Base-by-base conservation (phyloP, 2,329 filamentous ascomycete genomes). In the Cladosporium austrohemisphaericum region DNA sequence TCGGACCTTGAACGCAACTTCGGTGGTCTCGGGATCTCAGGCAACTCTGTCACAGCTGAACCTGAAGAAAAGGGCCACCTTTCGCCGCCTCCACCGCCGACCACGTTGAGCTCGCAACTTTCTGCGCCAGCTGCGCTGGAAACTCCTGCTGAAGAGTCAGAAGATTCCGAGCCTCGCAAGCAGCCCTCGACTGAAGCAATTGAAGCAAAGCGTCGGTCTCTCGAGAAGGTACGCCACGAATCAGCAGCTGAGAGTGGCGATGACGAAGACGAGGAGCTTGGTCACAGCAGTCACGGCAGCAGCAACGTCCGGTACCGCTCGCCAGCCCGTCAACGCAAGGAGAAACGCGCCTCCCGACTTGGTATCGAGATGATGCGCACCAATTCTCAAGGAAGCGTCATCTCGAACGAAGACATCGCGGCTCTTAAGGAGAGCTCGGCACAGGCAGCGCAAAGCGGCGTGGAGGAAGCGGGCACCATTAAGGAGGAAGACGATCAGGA, bases 291-390 rank as follows among this genome's bases (percentile, higher is more conserved):
- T 13, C 23, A 20, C 18, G 31, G 36, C 19, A 40, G 35, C 28
- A 70, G 68, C 52, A 22, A 36, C 41, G 41, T 51, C 8, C 51
- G 51, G 18, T 45, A 48, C 28, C 47, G 38, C 36, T 46, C 44
- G 16, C 51, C 53, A 3, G 35, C 48, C 5, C 33, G 36, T 11
- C 70, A 67, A 52, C 62, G 68, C 13, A 63, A 68, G n/a, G 63
- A 68, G 11, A 72, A 72, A 45, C 68, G 71, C 2, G 68, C 67
- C 47, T 95, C 90, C 0, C 96, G 95, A 68, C 79, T 97, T 2
- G 90, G 90, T 1, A 93, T 90, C 41, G 92, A 97, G 68, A 96
- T 97, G 92, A 92, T 96, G 88, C 83, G 92, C 40, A 94, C 92
- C 16, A 95, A 95, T 66, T 95, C 89, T 63, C 86, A 92, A 60